Evolutionary conservation across 768 basidiomycete genomes (phyloP), one percentile per base, ranked within the genome.

Genomic region (Russula vinacea): DNA sequence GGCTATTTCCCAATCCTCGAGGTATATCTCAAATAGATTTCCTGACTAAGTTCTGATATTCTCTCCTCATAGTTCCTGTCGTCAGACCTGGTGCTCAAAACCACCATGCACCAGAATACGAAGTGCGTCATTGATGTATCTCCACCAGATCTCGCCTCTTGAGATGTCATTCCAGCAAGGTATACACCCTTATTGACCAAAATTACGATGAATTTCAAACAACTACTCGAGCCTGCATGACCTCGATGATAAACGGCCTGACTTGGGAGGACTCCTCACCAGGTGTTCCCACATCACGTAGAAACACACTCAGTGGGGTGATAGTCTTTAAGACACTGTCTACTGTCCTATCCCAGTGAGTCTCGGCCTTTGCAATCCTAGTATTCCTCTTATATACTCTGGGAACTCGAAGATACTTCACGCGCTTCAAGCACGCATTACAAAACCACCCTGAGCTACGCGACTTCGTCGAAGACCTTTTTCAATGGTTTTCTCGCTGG

Each of bases 401-500:
- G 29, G 45, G n/a, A 47, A 47, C 45, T 47, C 1, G 37, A 56
- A 87, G 86, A 66, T 83, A 77, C 56, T 68, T 87, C 8, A 77
- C 77, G 5, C 84, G 85, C 3, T 87, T 86, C 74, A 85, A 86
- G 71, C 80, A 83, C 50, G 79, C 80, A 0, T 73, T 82, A 11
- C 73, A 76, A 2, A 78, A 73, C 29, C 77, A 83, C 62, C 83
- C 83, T 0, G 71, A 74, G 29, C 71, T 88, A 1, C 68, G 68
- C 0, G 62, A 70, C 1, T 69, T 84, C 22, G 78, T 85, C 5
- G 68, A 73, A 6, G 75, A 76, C 39, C 75, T 88, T 52, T 70
- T 68, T 14, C 42, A 65, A 8, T 87, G 83, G 81, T 76, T 80
- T 19, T 71, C 76, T 17, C 68, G 68, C 16, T 89, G 87, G 87